These are phyloP conservation scores for Leucosporidium creatinivorum DNA, from an alignment of 768 basidiomycete genomes.

Conservation along the genomic window DNA sequence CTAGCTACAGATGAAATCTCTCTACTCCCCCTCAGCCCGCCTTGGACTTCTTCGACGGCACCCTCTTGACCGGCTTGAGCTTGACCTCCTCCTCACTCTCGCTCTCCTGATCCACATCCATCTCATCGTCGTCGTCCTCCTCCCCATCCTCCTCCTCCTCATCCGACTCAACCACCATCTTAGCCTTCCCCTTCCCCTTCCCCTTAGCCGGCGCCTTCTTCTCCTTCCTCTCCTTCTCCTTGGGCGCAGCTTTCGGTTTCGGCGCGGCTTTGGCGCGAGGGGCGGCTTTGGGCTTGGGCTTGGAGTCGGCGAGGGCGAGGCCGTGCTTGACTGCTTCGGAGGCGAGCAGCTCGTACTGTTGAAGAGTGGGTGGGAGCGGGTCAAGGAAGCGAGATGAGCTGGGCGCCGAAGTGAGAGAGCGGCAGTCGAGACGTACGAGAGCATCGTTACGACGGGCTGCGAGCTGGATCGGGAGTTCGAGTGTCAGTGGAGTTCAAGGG, in stretches of 20 bases:
- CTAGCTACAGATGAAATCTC: no score
- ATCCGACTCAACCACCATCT: background rate
- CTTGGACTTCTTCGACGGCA: background rate
- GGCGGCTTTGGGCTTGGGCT: slow-evolving; percentile 6
- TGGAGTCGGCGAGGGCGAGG: slow-evolving; percentile 23
- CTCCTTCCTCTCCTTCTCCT: no score
- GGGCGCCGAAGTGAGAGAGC: no score
- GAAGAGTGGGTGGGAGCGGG: no score
- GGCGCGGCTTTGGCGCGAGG: background rate
- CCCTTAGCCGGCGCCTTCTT: no score
- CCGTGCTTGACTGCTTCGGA: slow-evolving; percentile 18
- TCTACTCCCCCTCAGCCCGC: background rate
- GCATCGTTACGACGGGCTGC: slow-evolving; percentile 22
- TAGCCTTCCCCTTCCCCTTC: slow-evolving; percentile 2
- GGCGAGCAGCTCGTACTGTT: slow-evolving; percentile 24
- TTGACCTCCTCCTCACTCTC: background rate
- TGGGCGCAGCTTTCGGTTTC: background rate
- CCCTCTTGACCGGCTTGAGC: background rate
- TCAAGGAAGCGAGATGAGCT: background rate
- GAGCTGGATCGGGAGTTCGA: slow-evolving; percentile 2
- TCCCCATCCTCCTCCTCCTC: background rate
- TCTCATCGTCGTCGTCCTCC: background rate
- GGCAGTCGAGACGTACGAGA: slow-evolving; percentile 4
- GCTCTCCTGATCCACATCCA: background rate
- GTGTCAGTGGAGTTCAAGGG: background rate